Percentiles rank a stretch among this genome's conserved stretches.
Conservation (phyloP, 495 filamentous ascomycete genomes). For the Podospora tetraspora region DNA sequence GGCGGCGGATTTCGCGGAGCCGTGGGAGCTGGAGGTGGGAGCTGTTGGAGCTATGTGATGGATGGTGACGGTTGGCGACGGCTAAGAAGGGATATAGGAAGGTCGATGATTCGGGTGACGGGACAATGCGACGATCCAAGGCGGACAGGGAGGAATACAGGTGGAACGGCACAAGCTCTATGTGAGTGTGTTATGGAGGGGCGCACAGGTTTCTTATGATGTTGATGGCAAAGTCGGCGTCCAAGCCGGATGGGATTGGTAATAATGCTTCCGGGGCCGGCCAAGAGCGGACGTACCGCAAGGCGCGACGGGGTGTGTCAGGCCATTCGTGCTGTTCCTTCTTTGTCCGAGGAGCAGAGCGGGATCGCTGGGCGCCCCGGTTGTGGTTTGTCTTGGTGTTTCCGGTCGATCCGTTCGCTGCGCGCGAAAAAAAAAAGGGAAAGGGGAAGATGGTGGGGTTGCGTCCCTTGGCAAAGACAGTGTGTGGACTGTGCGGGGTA, state of each 20-base stretch:
- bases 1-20: too few relatives aligned
- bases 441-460: neutral
- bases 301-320: slow-evolving; percentile 4
- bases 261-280: slow-evolving; percentile 1
- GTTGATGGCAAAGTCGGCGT: neutral
- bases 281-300: slow-evolving; percentile 1
- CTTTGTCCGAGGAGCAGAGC: slow-evolving; percentile 4
- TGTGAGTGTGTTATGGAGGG: neutral
- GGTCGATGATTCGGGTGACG: neutral
- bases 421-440: neutral
- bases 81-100: neutral
- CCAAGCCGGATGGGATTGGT: slow-evolving; percentile 7
- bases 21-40: neutral
- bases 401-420: slow-evolving; percentile 8
- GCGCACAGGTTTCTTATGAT: slow-evolving; percentile 1
- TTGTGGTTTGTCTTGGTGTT: slow-evolving; percentile 3
- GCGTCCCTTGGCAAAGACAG: neutral
- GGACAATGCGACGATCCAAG: neutral
- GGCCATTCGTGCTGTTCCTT: slow-evolving; percentile 10
- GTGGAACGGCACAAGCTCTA: neutral
- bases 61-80: neutral
- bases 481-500: slow-evolving; percentile 9
- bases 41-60: neutral
- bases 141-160: neutral
- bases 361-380: neutral